Evolutionary conservation across 768 basidiomycete species (phyloP), one percentile per base, ranked within the genome.

Genomic region (Rhizopogon sp.): DNA sequence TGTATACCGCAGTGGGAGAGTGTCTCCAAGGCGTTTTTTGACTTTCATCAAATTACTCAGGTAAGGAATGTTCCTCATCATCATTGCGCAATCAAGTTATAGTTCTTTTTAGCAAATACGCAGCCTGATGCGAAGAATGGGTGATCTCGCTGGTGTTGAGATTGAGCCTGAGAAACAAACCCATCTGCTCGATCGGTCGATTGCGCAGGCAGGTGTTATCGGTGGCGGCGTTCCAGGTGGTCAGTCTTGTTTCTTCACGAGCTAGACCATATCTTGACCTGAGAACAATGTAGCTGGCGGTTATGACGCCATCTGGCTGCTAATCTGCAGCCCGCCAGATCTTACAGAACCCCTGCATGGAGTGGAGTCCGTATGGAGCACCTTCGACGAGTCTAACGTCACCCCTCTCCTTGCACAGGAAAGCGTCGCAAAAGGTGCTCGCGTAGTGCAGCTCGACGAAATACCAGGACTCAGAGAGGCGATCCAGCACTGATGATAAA

Each of bases 181-280:
- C 0, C 69, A 74, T 41, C 79, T 99, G 20, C 78, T 99, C 46
- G 83, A 98, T 65, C 75, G 76, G 4, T 96, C 93, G 57, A 74
- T 88, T 14, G 72, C 79, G 13, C 79, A 88, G 60, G 83, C 88
- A 3, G 97, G 97, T 29, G 87, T 98, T 16, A 79, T 98, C 39
- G 93, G 92, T 20, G 95, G 94, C 25, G 96, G 96, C 17, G 97
- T 98, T 5, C 97, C 97, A 6, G 97, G 97, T 41, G 95, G 95
- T 94, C 64, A 61, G 88, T 68, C 4, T 8, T 20, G 29, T 43
- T 42, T 50, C 31, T 31, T 39, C 28, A 22, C 45, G 10, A 17
- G 35, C 25, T 31, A n/a, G 41, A 29, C 17, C 46, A 52, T 35
- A 52, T 59, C 42, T 59, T 7, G 43, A 9, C 35, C 50, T 40